Conservation (phyloP, 495 filamentous ascomycete species). For the Bacidia gigantensis region DNA sequence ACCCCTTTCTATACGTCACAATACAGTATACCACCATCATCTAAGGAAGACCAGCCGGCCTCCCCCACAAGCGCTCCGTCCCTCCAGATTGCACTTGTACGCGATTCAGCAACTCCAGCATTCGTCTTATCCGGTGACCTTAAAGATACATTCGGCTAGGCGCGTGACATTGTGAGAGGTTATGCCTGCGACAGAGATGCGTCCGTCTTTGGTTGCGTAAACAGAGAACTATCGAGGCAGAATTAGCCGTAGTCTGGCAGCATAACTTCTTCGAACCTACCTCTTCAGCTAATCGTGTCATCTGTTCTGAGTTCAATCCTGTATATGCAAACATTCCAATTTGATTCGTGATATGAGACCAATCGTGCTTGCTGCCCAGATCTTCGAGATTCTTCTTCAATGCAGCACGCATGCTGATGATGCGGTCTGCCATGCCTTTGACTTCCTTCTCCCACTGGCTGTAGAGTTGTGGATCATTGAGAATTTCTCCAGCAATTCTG, state of each 20-base stretch:
- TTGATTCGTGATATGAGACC: slow-evolving; percentile 86
- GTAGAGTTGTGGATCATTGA: slow-evolving; percentile 77
- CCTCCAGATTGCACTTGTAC: no score
- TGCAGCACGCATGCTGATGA: slow-evolving; percentile 91
- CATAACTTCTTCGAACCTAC: slow-evolving; percentile 36
- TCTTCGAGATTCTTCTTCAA: slow-evolving; percentile 89
- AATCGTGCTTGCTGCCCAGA: slow-evolving; percentile 88
- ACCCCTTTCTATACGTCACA: no score
- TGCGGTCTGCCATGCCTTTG: slow-evolving; percentile 97
- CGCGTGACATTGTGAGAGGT: slow-evolving; percentile 84
- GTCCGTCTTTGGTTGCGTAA: slow-evolving; percentile 92
- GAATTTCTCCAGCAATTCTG: slow-evolving; percentile 81
- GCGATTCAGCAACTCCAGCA: no score
- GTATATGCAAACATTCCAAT: slow-evolving; percentile 99
- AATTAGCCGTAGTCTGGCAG: neutral
- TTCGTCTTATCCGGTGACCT: slow-evolving; percentile 52
- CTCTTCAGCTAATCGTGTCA: slow-evolving; percentile 85
- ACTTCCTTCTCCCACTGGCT: slow-evolving; percentile 92
- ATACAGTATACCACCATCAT: neutral
- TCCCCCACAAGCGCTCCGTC: no score
- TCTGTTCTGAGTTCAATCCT: slow-evolving; percentile 80
- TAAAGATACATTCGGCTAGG: slow-evolving; percentile 89
- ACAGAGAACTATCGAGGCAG: slow-evolving; percentile 60
- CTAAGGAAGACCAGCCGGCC: no score
- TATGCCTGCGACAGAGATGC: slow-evolving; percentile 95